A percentile compares a stretch with the other conserved stretches of the same genome.
These are phyloP conservation scores for Solanum hybrid DNA, from an alignment of 305 asterid species.

Conservation along the genomic window DNA sequence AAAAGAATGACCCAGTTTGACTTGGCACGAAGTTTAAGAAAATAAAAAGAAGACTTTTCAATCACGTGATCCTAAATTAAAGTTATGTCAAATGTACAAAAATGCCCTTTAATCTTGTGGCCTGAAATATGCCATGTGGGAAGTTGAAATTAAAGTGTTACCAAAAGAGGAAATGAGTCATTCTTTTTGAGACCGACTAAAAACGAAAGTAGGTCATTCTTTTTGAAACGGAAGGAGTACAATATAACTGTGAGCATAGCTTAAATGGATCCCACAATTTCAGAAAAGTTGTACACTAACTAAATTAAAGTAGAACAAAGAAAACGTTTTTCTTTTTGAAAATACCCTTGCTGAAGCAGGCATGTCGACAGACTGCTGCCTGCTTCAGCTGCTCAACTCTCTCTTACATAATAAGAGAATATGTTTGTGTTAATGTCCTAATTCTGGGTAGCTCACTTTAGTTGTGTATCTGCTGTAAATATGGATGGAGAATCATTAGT, in stretches of 20 bases:
- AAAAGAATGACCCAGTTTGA: neutral
- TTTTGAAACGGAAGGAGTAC: neutral
- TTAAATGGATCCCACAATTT: neutral
- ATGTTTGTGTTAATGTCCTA: conserved; percentile 32
- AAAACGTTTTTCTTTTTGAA: neutral
- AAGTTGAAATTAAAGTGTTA: neutral
- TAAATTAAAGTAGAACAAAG: neutral
- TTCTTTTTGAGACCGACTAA: neutral
- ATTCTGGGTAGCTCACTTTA: conserved; percentile 69
- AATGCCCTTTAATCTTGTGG: neutral
- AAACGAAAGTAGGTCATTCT: neutral
- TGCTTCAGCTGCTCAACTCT: neutral
- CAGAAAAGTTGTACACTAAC: neutral
- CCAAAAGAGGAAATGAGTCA: neutral
- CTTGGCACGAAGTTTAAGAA: neutral
- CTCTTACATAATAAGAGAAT: neutral
- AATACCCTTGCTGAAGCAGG: neutral
- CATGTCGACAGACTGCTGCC: neutral
- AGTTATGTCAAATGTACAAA: neutral
- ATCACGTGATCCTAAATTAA: neutral
- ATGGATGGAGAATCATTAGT: conserved; percentile 44
- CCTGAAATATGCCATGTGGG: neutral
- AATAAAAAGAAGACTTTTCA: neutral
- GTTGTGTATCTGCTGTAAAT: conserved; percentile 67
- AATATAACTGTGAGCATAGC: neutral